phyloP scores from a whole-genome alignment of 768 basidiomycete species.

The Rhizopogon vinicolor region DNA sequence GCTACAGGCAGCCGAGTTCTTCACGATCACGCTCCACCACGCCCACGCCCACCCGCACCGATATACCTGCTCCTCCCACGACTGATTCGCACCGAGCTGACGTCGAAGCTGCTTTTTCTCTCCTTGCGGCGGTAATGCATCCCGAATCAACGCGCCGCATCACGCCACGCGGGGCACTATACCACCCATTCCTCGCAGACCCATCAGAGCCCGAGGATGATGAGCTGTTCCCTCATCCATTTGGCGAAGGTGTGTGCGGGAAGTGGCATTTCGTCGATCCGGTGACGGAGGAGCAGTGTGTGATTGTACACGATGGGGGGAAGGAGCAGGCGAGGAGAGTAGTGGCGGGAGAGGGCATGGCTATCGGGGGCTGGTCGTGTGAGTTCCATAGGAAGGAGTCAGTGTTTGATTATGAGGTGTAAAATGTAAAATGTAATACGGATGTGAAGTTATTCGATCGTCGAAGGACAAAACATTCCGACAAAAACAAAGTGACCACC shows the following conservation, averaged over 20 bases:
- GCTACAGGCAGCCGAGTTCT: slow-evolving; percentile 12
- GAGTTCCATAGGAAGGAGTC: slow-evolving; percentile 45
- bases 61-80: slow-evolving; percentile 13
- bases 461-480: not conserved
- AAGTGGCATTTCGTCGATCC: slow-evolving; percentile 56
- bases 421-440: not conserved
- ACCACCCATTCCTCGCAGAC: slow-evolving; percentile 71
- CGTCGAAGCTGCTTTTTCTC: slow-evolving; percentile 65
- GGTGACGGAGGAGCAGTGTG: slow-evolving; percentile 52
- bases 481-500: slow-evolving; percentile 55
- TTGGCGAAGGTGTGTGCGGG: slow-evolving; percentile 63
- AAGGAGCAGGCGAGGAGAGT: slow-evolving; percentile 28
- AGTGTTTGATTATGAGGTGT: slow-evolving; percentile 8
- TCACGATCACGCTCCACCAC: slow-evolving; percentile 18
- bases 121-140: slow-evolving; percentile 70
- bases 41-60: slow-evolving; percentile 16
- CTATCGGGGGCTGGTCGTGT: slow-evolving; percentile 57
- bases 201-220: slow-evolving; percentile 50
- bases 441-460: not conserved
- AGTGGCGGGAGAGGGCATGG: slow-evolving; percentile 41
- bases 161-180: slow-evolving; percentile 72
- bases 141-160: slow-evolving; percentile 75
- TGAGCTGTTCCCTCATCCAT: slow-evolving; percentile 63
- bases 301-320: slow-evolving; percentile 37
- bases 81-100: slow-evolving; percentile 44